Evolutionary conservation across 805 yeast genomes (phyloP), one percentile per base, ranked within the genome.

Genomic region (Metschnikowia continentalis): DNA sequence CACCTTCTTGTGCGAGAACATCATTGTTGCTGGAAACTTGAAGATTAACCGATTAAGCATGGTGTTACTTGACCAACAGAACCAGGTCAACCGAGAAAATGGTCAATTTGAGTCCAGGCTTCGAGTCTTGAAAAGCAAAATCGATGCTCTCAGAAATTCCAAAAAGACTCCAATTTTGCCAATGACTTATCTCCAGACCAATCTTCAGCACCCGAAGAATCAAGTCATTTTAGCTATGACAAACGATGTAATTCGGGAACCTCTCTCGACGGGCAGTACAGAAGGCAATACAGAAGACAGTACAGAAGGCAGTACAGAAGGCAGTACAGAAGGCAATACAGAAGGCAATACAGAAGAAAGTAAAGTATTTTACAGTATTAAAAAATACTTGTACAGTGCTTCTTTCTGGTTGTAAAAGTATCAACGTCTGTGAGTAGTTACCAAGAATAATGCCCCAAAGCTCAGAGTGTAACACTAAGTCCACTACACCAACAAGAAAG

Each of bases 1-100:
- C 89, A 85, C 56, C 69, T 84, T 17, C 71, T 72, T 26, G 70
- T 72, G 81, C 37, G 80, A 80, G 51, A 76, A 79, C 54, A 75
- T 85, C 52, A 76, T 84, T 32, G 83, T 78, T 17, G 68, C 80
- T 15, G 75, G 89, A 49, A 80, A 79, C 52, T 74, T 73, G 47
- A 74, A 86, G 45, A 84, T 86, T 45, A 71, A 72, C 48, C 74
- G 78, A 32, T 69, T 86, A 44, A 84, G 83, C 54, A 53, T 57
- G 13, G 65, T 79, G 32, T 66, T 84, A 48, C 65, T 67, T 33
- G 79, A 78, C n/a, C 80, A 83, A 53, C 81, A 80, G 53, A 58
- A 63, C 33, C 69, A 73, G 20, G 77, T 81, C 15, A 69, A 68
- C 32, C 68, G 71, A 38, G 87, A 84, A 56, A 69, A 81, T 6